These are phyloP conservation scores for Mycena pura DNA, from an alignment of 768 basidiomycete species.

Conservation along the genomic window DNA sequence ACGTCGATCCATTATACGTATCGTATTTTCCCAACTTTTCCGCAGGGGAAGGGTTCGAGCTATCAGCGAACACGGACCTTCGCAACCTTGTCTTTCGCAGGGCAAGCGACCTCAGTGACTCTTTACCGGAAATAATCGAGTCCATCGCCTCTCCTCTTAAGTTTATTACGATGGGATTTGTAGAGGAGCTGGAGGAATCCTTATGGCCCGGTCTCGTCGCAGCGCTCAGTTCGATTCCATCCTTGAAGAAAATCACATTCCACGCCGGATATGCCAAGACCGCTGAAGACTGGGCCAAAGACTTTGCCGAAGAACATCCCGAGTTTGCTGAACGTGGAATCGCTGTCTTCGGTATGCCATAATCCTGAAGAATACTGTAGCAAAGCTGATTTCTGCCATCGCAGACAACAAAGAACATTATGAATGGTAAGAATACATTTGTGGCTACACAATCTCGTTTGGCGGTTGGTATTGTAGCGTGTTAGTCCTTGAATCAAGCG, in stretches of 20 bases:
- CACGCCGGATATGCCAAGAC: background rate
- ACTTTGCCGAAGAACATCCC: background rate
- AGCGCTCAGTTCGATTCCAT: conserved; percentile 5
- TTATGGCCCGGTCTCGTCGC: conserved; percentile 1
- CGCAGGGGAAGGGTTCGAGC: conserved; percentile 17
- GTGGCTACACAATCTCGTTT: conserved; percentile 12
- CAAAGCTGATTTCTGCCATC: background rate
- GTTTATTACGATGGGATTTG: conserved; percentile 3
- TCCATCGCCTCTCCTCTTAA: conserved; percentile 16
- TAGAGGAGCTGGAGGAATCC: conserved; percentile 1
- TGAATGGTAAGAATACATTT: too few species aligned
- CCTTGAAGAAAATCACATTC: conserved; percentile 1
- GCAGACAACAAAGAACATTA: too few species aligned
- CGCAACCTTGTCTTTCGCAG: background rate
- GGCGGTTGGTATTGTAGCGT: conserved; percentile 22
- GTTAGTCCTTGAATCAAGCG: conserved; percentile 40
- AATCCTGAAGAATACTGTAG: background rate
- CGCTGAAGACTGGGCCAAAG: background rate
- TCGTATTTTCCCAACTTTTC: background rate
- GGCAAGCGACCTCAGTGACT: conserved; percentile 4
- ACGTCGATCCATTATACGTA: background rate
- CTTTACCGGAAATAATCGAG: conserved; percentile 1
- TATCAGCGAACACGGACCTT: conserved; percentile 11
- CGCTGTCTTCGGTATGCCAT: conserved; percentile 8
- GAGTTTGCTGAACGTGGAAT: conserved; percentile 10